Base-by-base conservation (phyloP, 257 asterid species). In the Ehretia macrophylla region DNA sequence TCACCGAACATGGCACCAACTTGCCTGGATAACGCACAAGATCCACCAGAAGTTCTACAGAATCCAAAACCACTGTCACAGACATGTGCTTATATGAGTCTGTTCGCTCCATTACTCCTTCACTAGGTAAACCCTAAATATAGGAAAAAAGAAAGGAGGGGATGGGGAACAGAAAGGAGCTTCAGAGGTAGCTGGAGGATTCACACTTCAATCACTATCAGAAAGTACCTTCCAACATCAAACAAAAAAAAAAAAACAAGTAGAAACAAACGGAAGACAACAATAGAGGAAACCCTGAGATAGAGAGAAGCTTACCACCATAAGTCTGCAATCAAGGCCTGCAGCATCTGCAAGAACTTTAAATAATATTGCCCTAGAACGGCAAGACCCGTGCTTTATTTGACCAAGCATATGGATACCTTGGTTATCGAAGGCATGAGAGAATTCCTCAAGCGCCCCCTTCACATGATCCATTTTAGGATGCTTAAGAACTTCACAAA, bases 391-490 rank as follows among this genome's bases (percentile, higher is more conserved):
- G 55, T 73, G 87, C 75, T 87, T 90, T 63, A 83, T 78, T 72
- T 90, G 96, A 65, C 96, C 83, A 67, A 90, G 77, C 85, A 90
- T 63, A 64, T 81, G 87, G 76, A 85, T 77, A 57, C 98, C 98
- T 61, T 83, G 96, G 75, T 65, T 87, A 65, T 72, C 84, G 71
- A 83, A 73, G 64, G 87, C 85, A 56, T 84, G 79, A 56, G 88
- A 83, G 58, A 79, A 88, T 70, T 83, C 98, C 73, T 90, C 96
- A 47, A 90, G 94, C 20, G 85, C 81, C n/a, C 80, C 83, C 59
- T 75, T 81, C 63, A 82, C 80, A 38, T 68, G 84, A 64, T 85
- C 91, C 65, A 56, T 51, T 61, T 83, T 85, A 23, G 94, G 85
- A 56, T 80, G 69, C 76, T 85, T 90, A 69, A 81, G 79, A 72